These are phyloP conservation scores for Paramecium sexaurelia DNA, from an alignment of 73 alveolate species.

Conservation along the genomic window DNA sequence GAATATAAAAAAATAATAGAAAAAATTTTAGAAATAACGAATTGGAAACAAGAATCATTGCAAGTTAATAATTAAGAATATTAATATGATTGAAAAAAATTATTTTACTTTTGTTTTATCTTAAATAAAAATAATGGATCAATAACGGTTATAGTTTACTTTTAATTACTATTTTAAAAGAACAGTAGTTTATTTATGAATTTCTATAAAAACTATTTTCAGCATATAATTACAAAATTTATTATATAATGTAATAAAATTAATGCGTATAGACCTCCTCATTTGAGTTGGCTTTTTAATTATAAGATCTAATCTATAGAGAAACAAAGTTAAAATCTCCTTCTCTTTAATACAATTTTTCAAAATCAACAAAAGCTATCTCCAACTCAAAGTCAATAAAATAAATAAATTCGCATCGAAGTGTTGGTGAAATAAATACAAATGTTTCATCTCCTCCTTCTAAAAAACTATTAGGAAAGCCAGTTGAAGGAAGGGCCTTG, in stretches of 20 bases:
- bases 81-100: too few relatives aligned
- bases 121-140: too few relatives aligned
- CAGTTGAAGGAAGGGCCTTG: slow-evolving; percentile 21
- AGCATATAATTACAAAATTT: background rate
- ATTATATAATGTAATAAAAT: slow-evolving; percentile 13
- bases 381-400: background rate
- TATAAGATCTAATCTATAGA: background rate
- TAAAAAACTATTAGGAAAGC: background rate
- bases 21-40: background rate
- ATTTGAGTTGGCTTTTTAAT: background rate
- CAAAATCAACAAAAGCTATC: background rate
- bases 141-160: too few relatives aligned
- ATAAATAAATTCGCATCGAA: background rate
- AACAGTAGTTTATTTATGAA: too few relatives aligned
- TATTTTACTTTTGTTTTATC: too few relatives aligned
- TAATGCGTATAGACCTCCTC: background rate
- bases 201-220: background rate
- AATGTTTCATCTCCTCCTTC: background rate
- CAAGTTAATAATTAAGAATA: too few relatives aligned
- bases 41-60: too few relatives aligned
- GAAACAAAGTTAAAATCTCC: background rate
- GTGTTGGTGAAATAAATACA: background rate
- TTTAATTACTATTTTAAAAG: too few relatives aligned
- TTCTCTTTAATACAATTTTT: background rate
- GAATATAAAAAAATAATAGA: background rate